Base-by-base conservation (phyloP, 805 yeast species). In the Candida vaughaniae region DNA sequence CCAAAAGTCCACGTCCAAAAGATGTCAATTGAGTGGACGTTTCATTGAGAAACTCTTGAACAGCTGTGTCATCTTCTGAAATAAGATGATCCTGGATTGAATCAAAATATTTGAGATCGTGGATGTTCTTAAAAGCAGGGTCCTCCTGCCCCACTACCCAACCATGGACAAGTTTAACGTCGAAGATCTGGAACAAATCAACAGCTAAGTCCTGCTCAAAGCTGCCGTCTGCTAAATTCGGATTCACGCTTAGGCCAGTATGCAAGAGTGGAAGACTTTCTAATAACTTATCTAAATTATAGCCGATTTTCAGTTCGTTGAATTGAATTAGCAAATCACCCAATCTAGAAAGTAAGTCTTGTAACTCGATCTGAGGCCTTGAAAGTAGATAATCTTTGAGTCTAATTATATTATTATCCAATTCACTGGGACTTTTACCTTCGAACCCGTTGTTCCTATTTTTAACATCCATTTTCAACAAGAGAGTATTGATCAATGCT, bases 1-100 rank as follows among this genome's bases (percentile, higher is more conserved):
- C 63, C 43, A 85, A 55, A 35, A 63, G 62, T 1, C 54, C 39
- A 10, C 85, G 56, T 0, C 99, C 99, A 32, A 66, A 61, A 1
- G 63, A 65, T 0, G 98, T 87, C 50, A 90, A 62, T 53, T 91
- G 96, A 0, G 95, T 80, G 6, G 80, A 76, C 45, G 88, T 79
- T 16, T 70, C 61, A 2, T 74, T 74, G 35, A 88, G 60, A 73
- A 73, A 68, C 14, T 19, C 25, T 15, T 20, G 29, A 7, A 41
- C 25, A 5, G n/a, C 19, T 4, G 41, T 47, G n/a, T 43, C 47
- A 15, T 43, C 43, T 4, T 36, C 22, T 9, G 39, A 23, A 8
- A 80, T 66, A 8, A 84, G 55, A 7, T 69, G 67, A 36, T 75
- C 73, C 51, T 83, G 91, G 6, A 82, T 68, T 2, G 69, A 69